These are phyloP conservation scores for Phytophthora cactorum DNA, from an alignment of 352 stramenopile genomes.

Conservation along the genomic window DNA sequence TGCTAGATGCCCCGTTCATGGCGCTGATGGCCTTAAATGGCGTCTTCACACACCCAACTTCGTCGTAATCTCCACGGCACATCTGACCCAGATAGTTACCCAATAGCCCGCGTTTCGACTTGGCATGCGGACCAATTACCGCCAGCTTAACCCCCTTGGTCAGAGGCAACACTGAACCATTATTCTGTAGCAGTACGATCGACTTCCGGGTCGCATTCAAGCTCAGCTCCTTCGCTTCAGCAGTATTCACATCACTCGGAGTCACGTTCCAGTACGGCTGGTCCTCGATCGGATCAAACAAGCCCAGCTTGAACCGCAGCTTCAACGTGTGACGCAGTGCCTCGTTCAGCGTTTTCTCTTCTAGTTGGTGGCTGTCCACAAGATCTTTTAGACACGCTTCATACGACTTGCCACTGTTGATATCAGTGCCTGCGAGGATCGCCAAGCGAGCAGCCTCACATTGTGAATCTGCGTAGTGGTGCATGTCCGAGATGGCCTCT, in stretches of 20 bases:
- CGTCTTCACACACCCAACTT: conserved; percentile 64
- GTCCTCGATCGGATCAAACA: conserved; percentile 88
- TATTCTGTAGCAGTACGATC: conserved; percentile 94
- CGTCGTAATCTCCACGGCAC: conserved; percentile 55
- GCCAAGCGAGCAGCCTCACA: conserved; percentile 60
- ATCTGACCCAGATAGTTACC: conserved; percentile 84
- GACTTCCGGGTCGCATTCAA: conserved; percentile 75
- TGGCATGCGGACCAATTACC: conserved; percentile 80
- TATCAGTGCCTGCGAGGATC: conserved; percentile 76
- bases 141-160: conserved; percentile 47
- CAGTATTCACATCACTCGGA: conserved; percentile 71
- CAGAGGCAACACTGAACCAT: conserved; percentile 64
- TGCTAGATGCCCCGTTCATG: conserved; percentile 45
- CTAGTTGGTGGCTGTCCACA: conserved; percentile 49
- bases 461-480: conserved; percentile 73
- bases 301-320: conserved; percentile 89
- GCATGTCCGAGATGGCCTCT: conserved; percentile 68
- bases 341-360: conserved; percentile 58
- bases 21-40: conserved; percentile 62
- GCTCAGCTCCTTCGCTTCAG: conserved; percentile 56
- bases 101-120: conserved; percentile 53
- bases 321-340: conserved; percentile 67
- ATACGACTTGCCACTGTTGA: conserved; percentile 88
- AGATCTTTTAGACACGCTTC: conserved; percentile 66
- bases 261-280: conserved; percentile 77